Evolutionary conservation across 164 flowering plant species (phyloP), one percentile per base, ranked within the genome.

Genomic region (Nymphaea thermarum): DNA sequence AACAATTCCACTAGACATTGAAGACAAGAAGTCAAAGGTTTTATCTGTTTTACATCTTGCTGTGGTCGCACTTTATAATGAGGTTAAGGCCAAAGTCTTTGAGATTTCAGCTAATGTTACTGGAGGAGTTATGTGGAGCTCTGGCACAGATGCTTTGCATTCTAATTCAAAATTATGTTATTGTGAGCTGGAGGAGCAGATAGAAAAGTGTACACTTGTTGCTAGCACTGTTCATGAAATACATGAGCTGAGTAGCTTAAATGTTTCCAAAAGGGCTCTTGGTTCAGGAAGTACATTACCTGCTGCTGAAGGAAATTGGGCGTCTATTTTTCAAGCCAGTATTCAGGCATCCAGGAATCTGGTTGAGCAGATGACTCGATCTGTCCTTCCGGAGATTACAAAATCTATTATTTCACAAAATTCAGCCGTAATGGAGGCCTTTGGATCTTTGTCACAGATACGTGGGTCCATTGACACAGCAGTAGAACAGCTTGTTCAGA

Each of bases 391-490:
- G n/a, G 87, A 85, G 74, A 62, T 88, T 17, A 76, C 88, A 65
- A 81, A 75, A 70, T 83, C 84, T 62, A 78, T 85, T 70, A 69
- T 91, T 74, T 87, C 95, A 44, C 82, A 70, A 66, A 83, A 86
- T 65, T 84, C 95, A 60, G 96, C 86, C 71, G 85, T 85, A 16
- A 88, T 86, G 95, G 97, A 94, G 80, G 85, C 88, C 60, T 89
- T 89, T 81, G 96, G 90, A 69, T 82, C 86, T 25, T 80, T 91
- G 70, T 91, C 98, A 59, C 96, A 87, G 74, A 82, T 88, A 18
- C 80, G 91, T 16, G 97, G 93, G 44, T 86, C 98, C 4, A 76
- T 86, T 68, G 96, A 94, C 73, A 82, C 82, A n/a, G 89, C 92
- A 66, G 70, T 91, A 61, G 96, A 94, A 74, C 95, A 87, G 82